Percentiles rank a stretch among this genome's conserved stretches.
Conservation (phyloP, 768 basidiomycete genomes). For the Dictyophora rubrovolvata region DNA sequence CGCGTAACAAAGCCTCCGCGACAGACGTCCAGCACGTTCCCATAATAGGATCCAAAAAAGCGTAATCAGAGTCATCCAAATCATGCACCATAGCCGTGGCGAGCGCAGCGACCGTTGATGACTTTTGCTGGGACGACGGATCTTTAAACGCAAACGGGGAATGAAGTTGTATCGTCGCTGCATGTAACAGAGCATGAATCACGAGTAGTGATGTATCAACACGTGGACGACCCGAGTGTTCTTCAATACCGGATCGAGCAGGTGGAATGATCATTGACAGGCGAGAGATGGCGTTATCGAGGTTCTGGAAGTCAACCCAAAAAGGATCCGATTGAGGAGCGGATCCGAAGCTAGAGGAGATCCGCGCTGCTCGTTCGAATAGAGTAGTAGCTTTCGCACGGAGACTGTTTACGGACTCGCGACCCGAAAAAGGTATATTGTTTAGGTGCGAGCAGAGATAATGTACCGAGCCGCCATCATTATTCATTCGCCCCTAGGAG, state of each 20-base stretch:
- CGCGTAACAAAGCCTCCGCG: slow-evolving; percentile 29
- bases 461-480: slow-evolving; percentile 41
- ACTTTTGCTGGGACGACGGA: slow-evolving; percentile 24
- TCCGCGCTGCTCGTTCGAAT: slow-evolving; percentile 53
- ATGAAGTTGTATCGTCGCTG: slow-evolving; percentile 42
- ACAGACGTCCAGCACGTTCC: slow-evolving; percentile 33
- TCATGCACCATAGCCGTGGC: slow-evolving; percentile 36
- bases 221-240: neutral
- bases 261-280: slow-evolving; percentile 32
- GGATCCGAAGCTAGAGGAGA: slow-evolving; percentile 35
- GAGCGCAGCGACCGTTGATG: slow-evolving; percentile 33
- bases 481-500: slow-evolving; percentile 47
- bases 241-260: slow-evolving; percentile 16
- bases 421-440: slow-evolving; percentile 36
- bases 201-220: slow-evolving; percentile 22
- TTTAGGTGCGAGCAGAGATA: slow-evolving; percentile 47
- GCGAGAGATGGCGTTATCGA: slow-evolving; percentile 36
- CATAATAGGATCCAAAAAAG: slow-evolving; percentile 43
- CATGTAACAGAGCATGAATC: slow-evolving; percentile 40
- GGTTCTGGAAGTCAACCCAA: slow-evolving; percentile 32
- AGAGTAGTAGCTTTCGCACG: slow-evolving; percentile 71
- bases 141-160: slow-evolving; percentile 27
- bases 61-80: slow-evolving; percentile 40
- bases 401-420: slow-evolving; percentile 54
- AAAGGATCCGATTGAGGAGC: slow-evolving; percentile 13